Evolutionary conservation across 2,329 filamentous ascomycete genomes (phyloP).

Genomic region (Claviceps pusilla): DNA sequence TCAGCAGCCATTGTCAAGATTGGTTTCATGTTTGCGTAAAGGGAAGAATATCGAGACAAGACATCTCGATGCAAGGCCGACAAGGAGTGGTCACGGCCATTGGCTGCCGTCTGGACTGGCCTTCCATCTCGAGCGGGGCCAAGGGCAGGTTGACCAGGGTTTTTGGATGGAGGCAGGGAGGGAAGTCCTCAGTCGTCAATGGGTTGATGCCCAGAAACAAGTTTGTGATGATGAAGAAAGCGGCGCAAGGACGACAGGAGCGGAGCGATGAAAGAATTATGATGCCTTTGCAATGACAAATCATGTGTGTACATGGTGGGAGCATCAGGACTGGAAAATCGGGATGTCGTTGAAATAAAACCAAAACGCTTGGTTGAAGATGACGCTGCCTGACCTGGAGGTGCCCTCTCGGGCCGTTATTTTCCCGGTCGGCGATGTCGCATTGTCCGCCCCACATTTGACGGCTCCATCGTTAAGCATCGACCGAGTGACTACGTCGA

Average conservation of each 20-base stretch:
- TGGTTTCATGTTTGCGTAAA: background rate
- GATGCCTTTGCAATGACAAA: background rate
- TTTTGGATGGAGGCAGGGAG: background rate
- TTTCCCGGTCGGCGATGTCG: background rate
- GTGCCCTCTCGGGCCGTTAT: background rate
- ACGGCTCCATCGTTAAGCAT: background rate
- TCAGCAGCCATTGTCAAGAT: background rate
- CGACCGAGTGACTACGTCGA: background rate
- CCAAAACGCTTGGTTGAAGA: no score
- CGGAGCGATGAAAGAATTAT: background rate
- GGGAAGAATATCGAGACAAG: background rate
- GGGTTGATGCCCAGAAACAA: background rate
- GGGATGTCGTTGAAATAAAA: no score
- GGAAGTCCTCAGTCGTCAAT: background rate
- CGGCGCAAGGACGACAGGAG: background rate
- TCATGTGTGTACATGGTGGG: background rate
- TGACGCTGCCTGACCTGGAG: no score
- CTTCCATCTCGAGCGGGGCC: conserved; percentile 2
- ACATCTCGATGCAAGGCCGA: background rate
- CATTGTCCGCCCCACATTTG: background rate
- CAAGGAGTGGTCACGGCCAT: background rate
- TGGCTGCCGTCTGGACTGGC: background rate
- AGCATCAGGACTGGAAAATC: no score
- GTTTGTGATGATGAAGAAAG: background rate
- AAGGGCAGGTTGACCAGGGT: background rate